Evolutionary conservation across 805 yeast species (phyloP), one percentile per base, ranked within the genome.

Genomic region (Pichia kluyveri): DNA sequence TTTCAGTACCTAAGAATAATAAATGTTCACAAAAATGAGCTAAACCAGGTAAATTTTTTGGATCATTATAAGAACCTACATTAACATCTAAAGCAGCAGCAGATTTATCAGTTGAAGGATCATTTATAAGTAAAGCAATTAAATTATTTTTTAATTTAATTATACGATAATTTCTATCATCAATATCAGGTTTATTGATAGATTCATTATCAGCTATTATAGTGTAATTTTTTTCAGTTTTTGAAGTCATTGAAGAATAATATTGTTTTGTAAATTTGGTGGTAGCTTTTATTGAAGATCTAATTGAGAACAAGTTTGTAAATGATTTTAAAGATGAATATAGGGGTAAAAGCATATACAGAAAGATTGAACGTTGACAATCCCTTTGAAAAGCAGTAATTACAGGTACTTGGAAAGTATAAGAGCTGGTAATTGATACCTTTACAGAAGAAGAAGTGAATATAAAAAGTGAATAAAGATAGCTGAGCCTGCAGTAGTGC

Each of bases 51-150:
- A 83, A 59, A 12, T 69, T 62, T 46, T 73, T 70, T 27, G 80
- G 82, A 60, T 86, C 95, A 49, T 80, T 76, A 60, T 82, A 82
- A 2, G 91, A 72, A 11, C 95, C 95, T 19, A 83, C 84, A 55
- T 83, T 76, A 12, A 86, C 91, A 59, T 85, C 93, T 48, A 86
- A 63, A 0, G 93, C 78, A 3, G 91, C 93, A 0, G 89, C 90
- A 0, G 90, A 70, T 58, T 82, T 82, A 60, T 84, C 91, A 1
- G 91, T 71, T 23, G 76, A 66, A 1, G 84, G 77, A 58, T 86
- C 93, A 48, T 78, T 76, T 47, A 86, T 83, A 49, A 84, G 59
- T 46, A 86, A 63, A 0, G 79, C 88, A 23, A 73, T 73, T 44
- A 86, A 61, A 12, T 74, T 70, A 59, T 85, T 86, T 2, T 73